Conservation (phyloP, 768 basidiomycete genomes). For the Auricularia sp. region DNA sequence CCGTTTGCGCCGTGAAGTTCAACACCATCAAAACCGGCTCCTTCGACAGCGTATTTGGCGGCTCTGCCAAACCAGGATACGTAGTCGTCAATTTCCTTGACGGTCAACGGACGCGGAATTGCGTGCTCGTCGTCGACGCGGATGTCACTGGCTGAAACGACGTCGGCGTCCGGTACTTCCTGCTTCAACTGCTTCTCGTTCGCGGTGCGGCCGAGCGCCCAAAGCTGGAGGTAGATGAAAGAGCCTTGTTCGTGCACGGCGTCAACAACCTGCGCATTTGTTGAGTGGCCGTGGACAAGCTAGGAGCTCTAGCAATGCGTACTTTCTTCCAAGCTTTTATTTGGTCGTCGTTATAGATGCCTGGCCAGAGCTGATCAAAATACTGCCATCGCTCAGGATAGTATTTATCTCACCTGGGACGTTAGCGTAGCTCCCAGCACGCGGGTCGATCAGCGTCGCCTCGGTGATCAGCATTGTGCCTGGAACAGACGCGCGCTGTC, state of each 20-base stretch:
- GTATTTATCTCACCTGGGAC: slow-evolving; percentile 23
- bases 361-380: slow-evolving; percentile 15
- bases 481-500: slow-evolving; percentile 2
- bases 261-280: slow-evolving; percentile 35
- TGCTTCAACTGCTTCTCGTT: neutral
- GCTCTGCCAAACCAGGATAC: slow-evolving; percentile 41
- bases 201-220: slow-evolving; percentile 45
- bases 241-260: slow-evolving; percentile 47
- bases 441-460: slow-evolving; percentile 40
- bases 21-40: slow-evolving; percentile 61
- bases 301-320: slow-evolving; percentile 7
- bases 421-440: slow-evolving; percentile 37
- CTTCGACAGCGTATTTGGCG: slow-evolving; percentile 41
- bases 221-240: slow-evolving; percentile 46
- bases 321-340: slow-evolving; percentile 46
- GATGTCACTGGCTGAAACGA: slow-evolving; percentile 3
- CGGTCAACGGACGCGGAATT: slow-evolving; percentile 35
- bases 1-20: slow-evolving; percentile 29
- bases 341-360: slow-evolving; percentile 57
- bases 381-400: neutral
- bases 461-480: slow-evolving; percentile 23
- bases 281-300: neutral
- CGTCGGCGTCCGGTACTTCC: neutral
- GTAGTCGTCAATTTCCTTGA: slow-evolving; percentile 41
- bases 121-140: neutral